These are phyloP conservation scores for Rubus idaeus DNA, from an alignment of 306 rosid genomes.

Conservation along the genomic window DNA sequence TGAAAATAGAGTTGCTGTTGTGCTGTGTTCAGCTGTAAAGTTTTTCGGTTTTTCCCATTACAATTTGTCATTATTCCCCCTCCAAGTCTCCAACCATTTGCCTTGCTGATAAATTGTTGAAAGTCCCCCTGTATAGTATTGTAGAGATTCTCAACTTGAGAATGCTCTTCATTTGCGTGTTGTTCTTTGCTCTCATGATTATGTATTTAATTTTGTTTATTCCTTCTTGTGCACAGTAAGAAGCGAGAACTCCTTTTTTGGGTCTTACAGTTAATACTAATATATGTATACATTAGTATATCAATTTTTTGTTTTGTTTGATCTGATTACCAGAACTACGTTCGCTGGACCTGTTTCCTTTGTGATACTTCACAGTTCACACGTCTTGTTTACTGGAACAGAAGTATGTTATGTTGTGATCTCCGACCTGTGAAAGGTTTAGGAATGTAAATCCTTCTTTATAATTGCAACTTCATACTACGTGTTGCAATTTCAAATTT, in stretches of 20 bases:
- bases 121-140: not conserved
- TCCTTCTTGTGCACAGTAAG: slow-evolving; percentile 4
- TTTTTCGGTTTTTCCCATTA: not conserved
- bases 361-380: too few relatives aligned
- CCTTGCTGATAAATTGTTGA: slow-evolving; percentile 2
- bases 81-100: not conserved
- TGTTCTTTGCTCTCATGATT: not conserved
- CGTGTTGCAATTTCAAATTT: too few relatives aligned
- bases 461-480: too few relatives aligned
- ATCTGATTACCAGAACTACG: not conserved
- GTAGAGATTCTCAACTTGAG: not conserved
- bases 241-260: not conserved
- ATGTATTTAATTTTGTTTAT: not conserved
- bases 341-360: not conserved
- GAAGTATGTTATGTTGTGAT: too few relatives aligned
- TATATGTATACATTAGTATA: not conserved
- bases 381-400: too few relatives aligned
- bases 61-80: not conserved
- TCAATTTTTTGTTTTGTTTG: not conserved
- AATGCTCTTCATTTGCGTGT: slow-evolving; percentile 3
- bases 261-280: not conserved
- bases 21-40: slow-evolving; percentile 1
- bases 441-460: too few relatives aligned
- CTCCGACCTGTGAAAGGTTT: too few relatives aligned
- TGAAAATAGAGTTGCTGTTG: not conserved